Percentiles rank a stretch among this genome's conserved stretches.
Evolutionary conservation across 345 rosid species (phyloP).

Genomic region (Eucalyptus curtisii): DNA sequence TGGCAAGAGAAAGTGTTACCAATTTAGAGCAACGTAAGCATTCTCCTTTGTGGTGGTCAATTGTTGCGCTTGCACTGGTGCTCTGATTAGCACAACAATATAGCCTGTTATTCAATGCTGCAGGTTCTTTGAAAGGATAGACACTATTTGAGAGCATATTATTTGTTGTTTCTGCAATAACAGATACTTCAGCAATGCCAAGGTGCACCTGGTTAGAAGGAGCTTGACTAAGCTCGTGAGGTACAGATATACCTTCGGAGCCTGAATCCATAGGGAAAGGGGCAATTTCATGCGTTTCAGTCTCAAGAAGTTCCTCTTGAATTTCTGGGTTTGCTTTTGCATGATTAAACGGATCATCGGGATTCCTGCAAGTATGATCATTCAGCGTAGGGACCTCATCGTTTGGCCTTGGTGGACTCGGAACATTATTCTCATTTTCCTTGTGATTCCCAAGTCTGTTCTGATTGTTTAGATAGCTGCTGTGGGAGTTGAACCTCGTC

Average conservation of each 20-base stretch:
- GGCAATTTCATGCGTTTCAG: not conserved
- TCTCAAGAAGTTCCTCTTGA: not conserved
- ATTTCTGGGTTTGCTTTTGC: not conserved
- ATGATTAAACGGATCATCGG: not conserved
- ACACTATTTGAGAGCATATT: not conserved
- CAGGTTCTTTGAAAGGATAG: not conserved
- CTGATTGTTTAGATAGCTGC: constrained; percentile 11
- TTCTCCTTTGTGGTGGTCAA: not conserved
- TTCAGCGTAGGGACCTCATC: not conserved
- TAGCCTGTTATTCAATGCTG: not conserved
- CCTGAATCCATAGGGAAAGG: not conserved
- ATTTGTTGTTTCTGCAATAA: not conserved
- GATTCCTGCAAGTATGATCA: not conserved
- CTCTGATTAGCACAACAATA: not conserved
- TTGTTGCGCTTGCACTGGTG: not conserved
- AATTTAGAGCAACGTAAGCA: not conserved
- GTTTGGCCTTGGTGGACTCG: constrained; percentile 1
- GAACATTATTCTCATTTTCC: constrained; percentile 8
- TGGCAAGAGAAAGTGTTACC: not conserved
- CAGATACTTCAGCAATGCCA: not conserved
- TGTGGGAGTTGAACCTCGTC: constrained; percentile 20
- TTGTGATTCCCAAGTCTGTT: constrained; percentile 15
- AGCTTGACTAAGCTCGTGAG: not conserved
- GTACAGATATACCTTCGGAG: constrained; percentile 7
- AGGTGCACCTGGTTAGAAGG: not conserved